These are phyloP conservation scores for Aphanoascus verrucosus DNA, from an alignment of 2,329 filamentous ascomycete species.

Conservation along the genomic window DNA sequence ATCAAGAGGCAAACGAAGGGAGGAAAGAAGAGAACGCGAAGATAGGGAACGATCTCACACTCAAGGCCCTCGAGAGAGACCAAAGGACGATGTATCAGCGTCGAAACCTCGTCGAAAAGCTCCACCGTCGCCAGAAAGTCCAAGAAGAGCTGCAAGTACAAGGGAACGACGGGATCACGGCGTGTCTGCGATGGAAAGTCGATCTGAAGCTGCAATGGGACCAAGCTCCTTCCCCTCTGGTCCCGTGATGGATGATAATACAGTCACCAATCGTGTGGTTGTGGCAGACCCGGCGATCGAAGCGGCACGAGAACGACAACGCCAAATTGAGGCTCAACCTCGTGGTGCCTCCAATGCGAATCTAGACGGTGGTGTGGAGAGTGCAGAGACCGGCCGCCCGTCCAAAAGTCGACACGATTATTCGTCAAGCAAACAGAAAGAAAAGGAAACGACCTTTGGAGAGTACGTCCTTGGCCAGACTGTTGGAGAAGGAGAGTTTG, in stretches of 20 bases:
- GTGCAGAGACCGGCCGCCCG: constrained; percentile 35
- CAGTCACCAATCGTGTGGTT: constrained; percentile 66
- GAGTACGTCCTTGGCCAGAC: constrained; percentile 95
- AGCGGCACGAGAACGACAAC: constrained; percentile 58
- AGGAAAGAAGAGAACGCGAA: constrained; percentile 27
- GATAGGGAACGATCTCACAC: constrained; percentile 29
- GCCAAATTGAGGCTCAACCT: constrained; percentile 49
- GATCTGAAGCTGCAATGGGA: constrained; percentile 38
- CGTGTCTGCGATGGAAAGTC: constrained; percentile 24
- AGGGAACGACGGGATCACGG: constrained; percentile 32
- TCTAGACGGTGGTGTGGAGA: constrained; percentile 42
- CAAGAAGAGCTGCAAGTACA: constrained; percentile 34
- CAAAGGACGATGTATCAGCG: constrained; percentile 29
- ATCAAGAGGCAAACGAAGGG: constrained; percentile 33
- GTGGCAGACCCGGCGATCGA: constrained; percentile 67
- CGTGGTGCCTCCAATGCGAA: constrained; percentile 38
- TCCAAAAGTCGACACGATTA: constrained; percentile 46
- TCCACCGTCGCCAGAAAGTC: constrained; percentile 38
- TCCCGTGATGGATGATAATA: constrained; percentile 63
- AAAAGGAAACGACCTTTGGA: constrained; percentile 82
- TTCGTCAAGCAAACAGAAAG: constrained; percentile 51
- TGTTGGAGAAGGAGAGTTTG: constrained; percentile 94
- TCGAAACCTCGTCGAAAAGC: constrained; percentile 40
- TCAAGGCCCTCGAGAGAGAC: constrained; percentile 35
- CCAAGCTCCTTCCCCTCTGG: constrained; percentile 48